Evolutionary conservation across 371 early-diverging fungal species (phyloP).

Genomic region (Zopfochytrium polystomum): DNA sequence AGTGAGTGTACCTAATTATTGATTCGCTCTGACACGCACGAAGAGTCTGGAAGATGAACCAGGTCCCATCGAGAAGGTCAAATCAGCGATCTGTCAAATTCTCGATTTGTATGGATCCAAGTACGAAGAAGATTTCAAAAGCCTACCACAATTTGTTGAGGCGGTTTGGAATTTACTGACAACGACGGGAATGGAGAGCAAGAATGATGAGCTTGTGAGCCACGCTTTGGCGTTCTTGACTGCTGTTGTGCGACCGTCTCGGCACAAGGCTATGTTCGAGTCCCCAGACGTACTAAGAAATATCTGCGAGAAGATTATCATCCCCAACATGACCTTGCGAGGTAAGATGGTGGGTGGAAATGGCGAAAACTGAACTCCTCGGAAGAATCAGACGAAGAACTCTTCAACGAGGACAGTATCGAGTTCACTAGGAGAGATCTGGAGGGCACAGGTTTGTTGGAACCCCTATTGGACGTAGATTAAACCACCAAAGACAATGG

Average conservation of each 20-base stretch:
- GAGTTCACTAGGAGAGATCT: slow-evolving; percentile 89
- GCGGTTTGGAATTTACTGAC: slow-evolving; percentile 83
- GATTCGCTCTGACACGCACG: neutral
- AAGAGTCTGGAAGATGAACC: slow-evolving; percentile 66
- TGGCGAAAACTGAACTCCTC: slow-evolving; percentile 1
- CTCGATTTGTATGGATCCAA: slow-evolving; percentile 82
- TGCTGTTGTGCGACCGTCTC: slow-evolving; percentile 76
- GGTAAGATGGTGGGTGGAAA: slow-evolving; percentile 40
- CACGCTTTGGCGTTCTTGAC: slow-evolving; percentile 85
- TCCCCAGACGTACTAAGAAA: slow-evolving; percentile 63
- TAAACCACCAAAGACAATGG: slow-evolving; percentile 68
- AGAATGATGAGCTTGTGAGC: slow-evolving; percentile 85
- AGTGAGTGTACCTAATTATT: slow-evolving; percentile 41
- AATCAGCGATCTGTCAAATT: slow-evolving; percentile 85
- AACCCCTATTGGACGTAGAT: no score
- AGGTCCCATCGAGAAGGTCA: slow-evolving; percentile 81
- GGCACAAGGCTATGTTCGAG: slow-evolving; percentile 70
- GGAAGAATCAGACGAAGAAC: slow-evolving; percentile 83
- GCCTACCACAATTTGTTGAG: slow-evolving; percentile 74
- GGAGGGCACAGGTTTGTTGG: slow-evolving; percentile 81
- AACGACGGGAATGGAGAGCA: slow-evolving; percentile 61
- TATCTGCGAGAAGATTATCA: slow-evolving; percentile 84
- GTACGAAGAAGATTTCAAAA: slow-evolving; percentile 84
- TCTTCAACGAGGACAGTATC: slow-evolving; percentile 95
- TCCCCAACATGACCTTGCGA: slow-evolving; percentile 89